Base-by-base conservation (phyloP, 208 protist genomes). In the Crithidia acanthocephali region DNA sequence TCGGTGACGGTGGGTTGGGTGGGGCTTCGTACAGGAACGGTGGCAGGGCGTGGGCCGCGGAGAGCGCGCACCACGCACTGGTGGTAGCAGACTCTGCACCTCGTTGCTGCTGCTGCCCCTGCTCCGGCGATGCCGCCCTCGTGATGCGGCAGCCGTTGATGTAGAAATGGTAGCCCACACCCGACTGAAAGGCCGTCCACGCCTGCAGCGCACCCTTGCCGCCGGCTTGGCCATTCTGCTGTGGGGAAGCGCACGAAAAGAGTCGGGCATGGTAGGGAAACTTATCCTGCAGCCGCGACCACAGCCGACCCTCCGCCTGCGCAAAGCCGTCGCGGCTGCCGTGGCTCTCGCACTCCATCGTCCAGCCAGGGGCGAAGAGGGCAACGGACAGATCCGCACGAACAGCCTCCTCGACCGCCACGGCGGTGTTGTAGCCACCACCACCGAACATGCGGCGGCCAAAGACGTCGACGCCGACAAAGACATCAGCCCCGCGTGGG, bases 291-390 rank as follows among this genome's bases (percentile, higher is more conserved):
- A 93, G 27, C 18, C 59, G 73, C 23, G 64, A 69, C 88, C 88
- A 93, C 77, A 94, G 55, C 8, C 63, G 58, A 60, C 76, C 70
- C 35, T 94, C 81, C 16, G 85, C 75, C 27, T n/a, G 22, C 18
- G 82, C 72, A 72, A 91, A 94, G 15, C 50, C 70, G 44, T 86
- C 83, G 23, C 84, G 83, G 11, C 44, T 67, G 15, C 76, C 76
- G 18, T 80, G 11, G 13, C 81, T 75, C 63, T 84, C 72, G 20
- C 22, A 65, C 68, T 98, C 95, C 53, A 75, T 76, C 25, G 90
- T 93, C 94, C 93, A 98, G 5, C 66, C 93, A 18, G 94, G 93
- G 7, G 94, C 94, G 75, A 98, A 98, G n/a, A 98, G 55, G 15
- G 88, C 94, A 8, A 85, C 73, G 11, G 93, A 97, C 40, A 93